Conservation (phyloP, 2,329 filamentous ascomycete species). For the Beauveria australis region DNA sequence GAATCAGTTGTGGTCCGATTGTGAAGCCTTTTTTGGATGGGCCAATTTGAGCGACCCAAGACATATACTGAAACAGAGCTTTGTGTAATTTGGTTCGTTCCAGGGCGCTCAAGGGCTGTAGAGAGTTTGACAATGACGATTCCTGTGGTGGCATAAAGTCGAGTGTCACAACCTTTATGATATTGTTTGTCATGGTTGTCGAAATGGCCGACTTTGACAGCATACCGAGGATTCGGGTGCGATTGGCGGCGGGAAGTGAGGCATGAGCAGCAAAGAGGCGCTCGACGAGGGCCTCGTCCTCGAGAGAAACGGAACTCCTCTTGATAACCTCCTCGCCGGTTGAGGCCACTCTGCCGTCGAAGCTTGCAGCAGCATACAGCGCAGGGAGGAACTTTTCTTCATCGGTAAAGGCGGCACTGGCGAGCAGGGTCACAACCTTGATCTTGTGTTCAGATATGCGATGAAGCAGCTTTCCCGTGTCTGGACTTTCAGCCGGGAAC, state of each 20-base stretch:
- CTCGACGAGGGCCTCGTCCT: constrained; percentile 55
- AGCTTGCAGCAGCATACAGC: constrained; percentile 73
- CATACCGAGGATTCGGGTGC: constrained; percentile 66
- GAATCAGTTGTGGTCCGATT: constrained; percentile 61
- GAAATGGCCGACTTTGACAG: constrained; percentile 70
- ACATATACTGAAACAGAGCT: constrained; percentile 77
- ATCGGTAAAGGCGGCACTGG: constrained; percentile 79
- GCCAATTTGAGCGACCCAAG: constrained; percentile 75
- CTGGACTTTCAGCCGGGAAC: constrained; percentile 33
- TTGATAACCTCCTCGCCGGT: constrained; percentile 87
- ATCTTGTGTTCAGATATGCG: constrained; percentile 39
- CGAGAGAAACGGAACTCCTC: constrained; percentile 64
- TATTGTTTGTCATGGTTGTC: constrained; percentile 58
- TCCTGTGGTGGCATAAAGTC: constrained; percentile 40
- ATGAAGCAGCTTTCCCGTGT: constrained; percentile 51
- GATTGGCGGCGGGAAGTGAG: constrained; percentile 61
- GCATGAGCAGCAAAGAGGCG: constrained; percentile 68
- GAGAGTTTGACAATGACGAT: constrained; percentile 12
- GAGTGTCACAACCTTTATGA: constrained; percentile 62
- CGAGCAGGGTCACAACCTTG: constrained; percentile 61
- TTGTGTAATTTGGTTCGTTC: constrained; percentile 73
- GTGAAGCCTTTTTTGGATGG: constrained; percentile 48
- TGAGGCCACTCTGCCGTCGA: constrained; percentile 73
- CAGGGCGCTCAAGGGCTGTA: constrained; percentile 45
- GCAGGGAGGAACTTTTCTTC: constrained; percentile 76